phyloP scores from a whole-genome alignment of 306 rosid species.

The Pyrus bretschneideri region DNA sequence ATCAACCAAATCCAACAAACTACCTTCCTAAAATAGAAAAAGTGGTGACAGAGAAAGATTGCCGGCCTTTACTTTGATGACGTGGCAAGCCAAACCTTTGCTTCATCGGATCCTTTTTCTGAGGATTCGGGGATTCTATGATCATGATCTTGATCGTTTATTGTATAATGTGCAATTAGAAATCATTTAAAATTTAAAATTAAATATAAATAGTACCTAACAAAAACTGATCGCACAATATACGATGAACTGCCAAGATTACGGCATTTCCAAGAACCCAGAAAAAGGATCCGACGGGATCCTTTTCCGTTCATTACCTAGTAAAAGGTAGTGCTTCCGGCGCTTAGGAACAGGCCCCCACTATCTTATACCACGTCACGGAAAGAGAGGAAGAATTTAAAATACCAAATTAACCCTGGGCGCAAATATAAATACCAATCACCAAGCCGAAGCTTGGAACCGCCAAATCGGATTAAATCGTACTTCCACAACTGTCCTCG shows the following conservation, averaged over 20 bases:
- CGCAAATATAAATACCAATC: background rate
- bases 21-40: background rate
- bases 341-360: background rate
- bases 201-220: no score
- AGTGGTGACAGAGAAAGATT: background rate
- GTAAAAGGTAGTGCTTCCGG: background rate
- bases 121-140: no score
- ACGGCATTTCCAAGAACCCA: no score
- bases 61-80: background rate
- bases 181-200: no score
- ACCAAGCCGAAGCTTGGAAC: background rate
- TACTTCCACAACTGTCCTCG: background rate
- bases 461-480: background rate
- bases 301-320: background rate
- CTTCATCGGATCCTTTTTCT: no score
- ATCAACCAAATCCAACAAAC: background rate
- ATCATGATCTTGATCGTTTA: no score
- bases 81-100: background rate
- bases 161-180: no score
- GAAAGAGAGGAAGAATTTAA: background rate
- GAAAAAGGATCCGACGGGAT: no score
- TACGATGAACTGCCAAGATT: no score
- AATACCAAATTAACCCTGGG: background rate
- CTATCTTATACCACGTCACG: background rate
- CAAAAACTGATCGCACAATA: no score